Percentiles rank a stretch among this genome's conserved stretches.
These are phyloP conservation scores for Nepenthes mirabilis DNA, from an alignment of 148 eudicot species.

Conservation along the genomic window DNA sequence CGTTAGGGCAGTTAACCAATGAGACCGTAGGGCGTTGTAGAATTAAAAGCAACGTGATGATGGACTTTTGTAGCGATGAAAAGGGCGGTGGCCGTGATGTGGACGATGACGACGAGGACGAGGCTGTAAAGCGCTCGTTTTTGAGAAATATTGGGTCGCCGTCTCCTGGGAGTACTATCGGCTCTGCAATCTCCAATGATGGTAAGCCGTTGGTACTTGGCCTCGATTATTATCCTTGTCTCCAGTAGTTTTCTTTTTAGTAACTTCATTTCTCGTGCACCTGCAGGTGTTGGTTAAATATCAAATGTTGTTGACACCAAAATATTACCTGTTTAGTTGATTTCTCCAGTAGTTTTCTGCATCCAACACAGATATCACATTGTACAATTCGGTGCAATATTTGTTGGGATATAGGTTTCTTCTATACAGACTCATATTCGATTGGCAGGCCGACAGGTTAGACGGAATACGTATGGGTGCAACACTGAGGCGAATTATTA, in stretches of 20 bases:
- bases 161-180: conserved; percentile 23
- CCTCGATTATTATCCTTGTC: not conserved
- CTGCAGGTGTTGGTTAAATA: no score
- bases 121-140: conserved; percentile 10
- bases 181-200: conserved; percentile 35
- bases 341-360: no score
- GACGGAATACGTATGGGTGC: no score
- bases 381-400: no score
- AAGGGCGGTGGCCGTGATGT: conserved; percentile 10
- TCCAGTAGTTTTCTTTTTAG: not conserved
- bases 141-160: conserved; percentile 17
- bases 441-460: no score
- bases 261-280: not conserved
- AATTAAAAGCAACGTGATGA: conserved; percentile 24
- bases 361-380: no score
- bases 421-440: no score
- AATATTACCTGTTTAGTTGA: no score
- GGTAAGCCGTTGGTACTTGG: conserved; percentile 7
- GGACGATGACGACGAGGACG: conserved; percentile 16
- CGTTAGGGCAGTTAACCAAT: not conserved
- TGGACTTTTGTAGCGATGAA: conserved; percentile 10
- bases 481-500: no score
- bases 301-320: no score
- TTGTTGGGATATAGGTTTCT: no score
- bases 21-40: conserved; percentile 12